Base-by-base conservation (phyloP, 1,139 yeast species). In the Debaryomycetaceae sp. region DNA sequence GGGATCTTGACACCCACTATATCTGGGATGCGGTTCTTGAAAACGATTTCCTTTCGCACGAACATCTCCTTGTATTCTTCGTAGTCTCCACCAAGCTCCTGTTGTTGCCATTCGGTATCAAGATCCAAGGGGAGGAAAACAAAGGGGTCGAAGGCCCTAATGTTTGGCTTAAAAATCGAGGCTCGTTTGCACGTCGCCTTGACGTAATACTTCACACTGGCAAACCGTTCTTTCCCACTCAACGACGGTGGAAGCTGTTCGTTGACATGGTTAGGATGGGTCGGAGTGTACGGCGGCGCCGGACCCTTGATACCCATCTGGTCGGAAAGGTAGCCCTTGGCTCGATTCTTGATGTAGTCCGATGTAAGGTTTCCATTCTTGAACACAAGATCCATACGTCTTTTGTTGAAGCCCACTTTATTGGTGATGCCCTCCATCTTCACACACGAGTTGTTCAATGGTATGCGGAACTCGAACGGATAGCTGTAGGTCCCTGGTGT, bases 141-240 rank as follows among this genome's bases (percentile, higher is more conserved):
- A 51, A 83, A 79, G 2, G 83, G 83, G 43, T 73, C 77, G 39
- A 59, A 60, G 5, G 75, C 62, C 39, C 86, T 63, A 37, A 77
- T 58, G 49, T 80, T 82, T 37, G 72, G 50, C 49, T 78, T 78
- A 44, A 81, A 60, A 39, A 82, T 56, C 5, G 83, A 75, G 1
- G 84, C 66, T 44, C 84, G 61, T 47, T 76, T 78, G 40, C 83
- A 81, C 0, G 87, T 81, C 7, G 73, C 86, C 56, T 82, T 82
- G 44, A 83, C 67, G 53, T 73, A 80, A 55, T 81, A 81, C 39
- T 69, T 67, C 38, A 83, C 62, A 4, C 68, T 60, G 9, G 83
- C 85, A 51, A 61, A 59, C 7, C 71, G 72, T 2, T 73, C 76
- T 46, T 72, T 49, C 5, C 76, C 81, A 20, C 71, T 62, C 23